Evolutionary conservation across 78 protist species (phyloP).

Genomic region (Dictyostelium discoideum): DNA sequence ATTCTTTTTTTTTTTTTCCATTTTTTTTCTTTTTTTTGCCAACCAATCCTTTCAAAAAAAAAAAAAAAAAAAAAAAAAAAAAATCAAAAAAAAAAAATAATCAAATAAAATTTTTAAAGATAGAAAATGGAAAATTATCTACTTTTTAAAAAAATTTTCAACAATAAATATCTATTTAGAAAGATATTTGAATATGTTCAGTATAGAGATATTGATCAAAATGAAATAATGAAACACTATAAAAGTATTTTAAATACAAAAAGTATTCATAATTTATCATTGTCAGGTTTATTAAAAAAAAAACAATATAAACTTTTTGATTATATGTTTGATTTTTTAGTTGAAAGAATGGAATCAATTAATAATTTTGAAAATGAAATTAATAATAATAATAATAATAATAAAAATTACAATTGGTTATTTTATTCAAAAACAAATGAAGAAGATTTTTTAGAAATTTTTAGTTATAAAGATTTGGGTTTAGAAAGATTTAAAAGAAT

Average conservation of each 20-base stretch:
- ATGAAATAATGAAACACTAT: background rate
- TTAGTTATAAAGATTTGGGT: background rate
- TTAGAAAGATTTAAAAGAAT: background rate
- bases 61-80: too few species aligned
- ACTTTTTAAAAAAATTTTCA: background rate
- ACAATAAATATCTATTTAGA: background rate
- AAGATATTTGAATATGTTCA: background rate
- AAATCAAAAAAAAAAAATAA: too few species aligned
- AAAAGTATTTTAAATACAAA: background rate
- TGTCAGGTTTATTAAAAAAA: background rate
- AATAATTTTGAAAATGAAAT: background rate
- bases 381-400: background rate
- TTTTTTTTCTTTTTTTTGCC: too few species aligned
- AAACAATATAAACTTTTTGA: background rate
- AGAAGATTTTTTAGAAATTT: background rate
- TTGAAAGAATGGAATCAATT: background rate
- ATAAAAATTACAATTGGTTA: background rate
- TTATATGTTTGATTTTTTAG: background rate
- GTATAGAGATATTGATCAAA: background rate
- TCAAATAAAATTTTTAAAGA: too few species aligned
- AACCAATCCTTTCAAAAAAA: too few species aligned
- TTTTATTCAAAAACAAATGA: background rate
- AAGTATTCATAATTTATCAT: background rate
- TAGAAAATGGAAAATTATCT: background rate
- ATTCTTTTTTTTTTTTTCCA: too few species aligned